These are phyloP conservation scores for Candida koratica DNA, from an alignment of 805 yeast species.

Conservation along the genomic window DNA sequence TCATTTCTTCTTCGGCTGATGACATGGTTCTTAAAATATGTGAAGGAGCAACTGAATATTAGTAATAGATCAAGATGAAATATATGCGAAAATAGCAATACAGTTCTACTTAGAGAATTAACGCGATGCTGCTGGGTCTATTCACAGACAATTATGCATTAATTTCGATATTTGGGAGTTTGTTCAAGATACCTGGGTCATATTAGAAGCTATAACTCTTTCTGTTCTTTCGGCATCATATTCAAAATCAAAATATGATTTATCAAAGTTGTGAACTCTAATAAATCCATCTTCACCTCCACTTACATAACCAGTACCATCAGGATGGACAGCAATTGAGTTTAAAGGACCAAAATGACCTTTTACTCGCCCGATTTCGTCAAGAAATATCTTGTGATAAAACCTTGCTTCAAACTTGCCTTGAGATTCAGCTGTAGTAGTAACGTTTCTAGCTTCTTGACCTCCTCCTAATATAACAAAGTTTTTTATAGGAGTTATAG, in stretches of 20 bases:
- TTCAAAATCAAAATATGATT: conserved; percentile 86
- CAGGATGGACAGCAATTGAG: conserved; percentile 89
- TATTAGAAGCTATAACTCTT: conserved; percentile 19
- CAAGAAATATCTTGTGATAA: conserved; percentile 90
- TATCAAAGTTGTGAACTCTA: conserved; percentile 90
- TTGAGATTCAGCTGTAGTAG: conserved; percentile 89
- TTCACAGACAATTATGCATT: too few relatives aligned
- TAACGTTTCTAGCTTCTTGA: conserved; percentile 97
- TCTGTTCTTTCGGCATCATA: conserved; percentile 89
- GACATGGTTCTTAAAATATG: too few relatives aligned
- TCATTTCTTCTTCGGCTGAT: too few relatives aligned
- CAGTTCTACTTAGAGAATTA: too few relatives aligned
- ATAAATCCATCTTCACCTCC: conserved; percentile 99
- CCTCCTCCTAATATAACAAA: conserved; percentile 97
- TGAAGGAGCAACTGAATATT: too few relatives aligned
- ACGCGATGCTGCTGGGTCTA: too few relatives aligned
- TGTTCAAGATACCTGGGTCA: conserved; percentile 5
- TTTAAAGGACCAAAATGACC: conserved; percentile 99
- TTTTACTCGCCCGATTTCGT: conserved; percentile 93
- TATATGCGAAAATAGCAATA: too few relatives aligned
- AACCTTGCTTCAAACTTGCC: conserved; percentile 97
- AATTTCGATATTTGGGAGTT: not conserved
- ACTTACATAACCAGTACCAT: conserved; percentile 88
- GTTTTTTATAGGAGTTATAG: conserved; percentile 89
- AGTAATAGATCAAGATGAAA: too few relatives aligned